These are phyloP conservation scores for Exophiala phaeomuriformis DNA, from an alignment of 2,329 filamentous ascomycete genomes.

Conservation along the genomic window DNA sequence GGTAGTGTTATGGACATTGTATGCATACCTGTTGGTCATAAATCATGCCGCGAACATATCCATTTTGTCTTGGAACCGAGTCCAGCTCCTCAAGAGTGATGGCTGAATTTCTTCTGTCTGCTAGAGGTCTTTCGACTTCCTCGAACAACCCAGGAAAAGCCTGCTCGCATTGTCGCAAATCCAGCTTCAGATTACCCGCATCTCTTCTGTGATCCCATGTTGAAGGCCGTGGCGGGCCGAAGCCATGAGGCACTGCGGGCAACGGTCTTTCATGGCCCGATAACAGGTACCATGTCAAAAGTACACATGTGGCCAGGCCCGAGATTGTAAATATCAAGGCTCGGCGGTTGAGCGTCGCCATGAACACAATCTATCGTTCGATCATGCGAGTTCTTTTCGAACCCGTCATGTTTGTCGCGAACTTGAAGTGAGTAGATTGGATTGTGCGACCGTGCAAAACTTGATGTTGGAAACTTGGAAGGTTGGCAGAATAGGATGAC, in stretches of 20 bases:
- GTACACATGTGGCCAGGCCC: neutral
- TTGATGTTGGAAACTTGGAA: neutral
- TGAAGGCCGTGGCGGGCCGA: neutral
- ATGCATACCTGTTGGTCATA: slow-evolving; percentile 30
- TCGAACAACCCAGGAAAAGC: slow-evolving; percentile 28
- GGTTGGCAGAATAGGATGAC: neutral
- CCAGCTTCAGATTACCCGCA: slow-evolving; percentile 25
- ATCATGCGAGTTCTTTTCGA: neutral
- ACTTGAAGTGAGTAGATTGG: neutral
- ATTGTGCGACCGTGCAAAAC: too few species aligned
- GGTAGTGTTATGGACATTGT: too few species aligned
- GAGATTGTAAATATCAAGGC: slow-evolving; percentile 5
- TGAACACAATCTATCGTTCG: neutral
- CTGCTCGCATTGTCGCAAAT: slow-evolving; percentile 25
- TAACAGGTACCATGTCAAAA: slow-evolving; percentile 8
- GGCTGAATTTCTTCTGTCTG: slow-evolving; percentile 14
- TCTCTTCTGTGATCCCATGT: slow-evolving; percentile 25
- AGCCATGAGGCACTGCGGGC: neutral
- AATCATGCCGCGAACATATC: slow-evolving; percentile 34
- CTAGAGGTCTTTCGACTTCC: slow-evolving; percentile 26
- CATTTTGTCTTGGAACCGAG: slow-evolving; percentile 23
- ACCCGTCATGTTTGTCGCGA: neutral
- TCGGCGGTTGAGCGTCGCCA: slow-evolving; percentile 9
- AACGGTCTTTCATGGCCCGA: neutral
- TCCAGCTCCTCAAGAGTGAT: slow-evolving; percentile 26